A percentile compares a stretch with the other conserved stretches of the same genome.
Evolutionary conservation across 2,329 filamentous ascomycete genomes (phyloP).

Genomic region (Exophiala sp.): DNA sequence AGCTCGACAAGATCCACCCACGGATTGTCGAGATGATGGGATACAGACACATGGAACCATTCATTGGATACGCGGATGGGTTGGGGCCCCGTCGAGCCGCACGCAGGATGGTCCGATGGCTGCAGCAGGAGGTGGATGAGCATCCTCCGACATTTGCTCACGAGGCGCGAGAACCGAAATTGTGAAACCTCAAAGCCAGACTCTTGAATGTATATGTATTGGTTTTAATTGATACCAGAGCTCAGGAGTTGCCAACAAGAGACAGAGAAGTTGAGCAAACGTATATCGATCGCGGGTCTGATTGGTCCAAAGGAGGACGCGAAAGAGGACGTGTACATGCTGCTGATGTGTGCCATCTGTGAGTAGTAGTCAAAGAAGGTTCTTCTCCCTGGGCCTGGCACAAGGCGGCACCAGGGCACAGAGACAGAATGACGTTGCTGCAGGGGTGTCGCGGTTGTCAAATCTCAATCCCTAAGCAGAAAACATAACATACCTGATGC

Average conservation of each 20-base stretch:
- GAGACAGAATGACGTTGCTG: neutral
- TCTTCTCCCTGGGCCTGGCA: too few relatives aligned
- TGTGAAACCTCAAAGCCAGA: conserved; percentile 4
- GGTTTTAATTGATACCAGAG: too few relatives aligned
- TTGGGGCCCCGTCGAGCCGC: conserved; percentile 30
- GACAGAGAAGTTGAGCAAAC: too few relatives aligned
- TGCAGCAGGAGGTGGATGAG: conserved; percentile 30
- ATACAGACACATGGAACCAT: conserved; percentile 32
- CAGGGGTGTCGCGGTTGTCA: too few relatives aligned
- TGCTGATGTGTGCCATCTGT: too few relatives aligned
- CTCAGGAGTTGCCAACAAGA: too few relatives aligned
- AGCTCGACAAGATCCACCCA: conserved; percentile 30
- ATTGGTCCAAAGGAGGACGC: too few relatives aligned
- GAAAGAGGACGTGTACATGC: too few relatives aligned
- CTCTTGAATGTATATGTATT: neutral
- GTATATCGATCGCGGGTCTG: too few relatives aligned
- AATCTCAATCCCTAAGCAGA: too few relatives aligned
- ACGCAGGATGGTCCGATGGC: conserved; percentile 31
- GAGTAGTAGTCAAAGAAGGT: too few relatives aligned
- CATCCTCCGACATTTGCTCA: conserved; percentile 31
- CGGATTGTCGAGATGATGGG: conserved; percentile 35
- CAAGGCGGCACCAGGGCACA: neutral
- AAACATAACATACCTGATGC: too few relatives aligned
- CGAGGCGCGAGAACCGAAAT: conserved; percentile 17
- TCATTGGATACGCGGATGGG: conserved; percentile 34